Conservation (phyloP, 2,329 filamentous ascomycete species). For the Ophiostoma tasmaniense region DNA sequence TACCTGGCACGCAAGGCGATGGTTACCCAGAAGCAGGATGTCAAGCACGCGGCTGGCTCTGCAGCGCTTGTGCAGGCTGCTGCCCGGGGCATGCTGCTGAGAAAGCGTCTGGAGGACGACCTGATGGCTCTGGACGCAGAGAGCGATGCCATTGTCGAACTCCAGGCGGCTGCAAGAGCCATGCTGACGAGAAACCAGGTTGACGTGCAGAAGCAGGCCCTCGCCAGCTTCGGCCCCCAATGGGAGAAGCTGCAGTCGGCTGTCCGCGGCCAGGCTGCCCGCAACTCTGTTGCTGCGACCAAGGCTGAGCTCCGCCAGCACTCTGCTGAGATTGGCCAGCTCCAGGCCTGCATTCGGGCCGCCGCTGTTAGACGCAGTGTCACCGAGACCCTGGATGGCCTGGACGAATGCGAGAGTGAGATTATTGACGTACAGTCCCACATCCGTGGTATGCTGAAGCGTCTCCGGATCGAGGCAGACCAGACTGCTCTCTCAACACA, state of each 20-base stretch:
- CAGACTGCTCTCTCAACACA: slow-evolving; percentile 50
- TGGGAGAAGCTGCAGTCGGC: slow-evolving; percentile 44
- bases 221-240: slow-evolving; percentile 40
- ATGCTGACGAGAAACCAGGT: slow-evolving; percentile 50
- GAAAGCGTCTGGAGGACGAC: slow-evolving; percentile 48
- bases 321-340: slow-evolving; percentile 33
- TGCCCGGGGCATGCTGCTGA: slow-evolving; percentile 57
- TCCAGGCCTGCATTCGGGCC: slow-evolving; percentile 48
- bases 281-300: slow-evolving; percentile 36
- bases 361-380: slow-evolving; percentile 46
- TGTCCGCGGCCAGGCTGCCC: slow-evolving; percentile 40
- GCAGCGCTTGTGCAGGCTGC: slow-evolving; percentile 56
- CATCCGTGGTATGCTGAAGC: slow-evolving; percentile 53
- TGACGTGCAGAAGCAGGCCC: slow-evolving; percentile 40
- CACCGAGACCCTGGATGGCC: slow-evolving; percentile 37
- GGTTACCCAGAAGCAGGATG: slow-evolving; percentile 47
- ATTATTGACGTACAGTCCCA: slow-evolving; percentile 48
- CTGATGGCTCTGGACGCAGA: slow-evolving; percentile 44
- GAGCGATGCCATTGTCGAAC: slow-evolving; percentile 40
- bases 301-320: slow-evolving; percentile 42
- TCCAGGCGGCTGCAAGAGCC: slow-evolving; percentile 62
- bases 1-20: slow-evolving; percentile 54
- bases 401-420: slow-evolving; percentile 38
- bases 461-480: slow-evolving; percentile 41
- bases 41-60: slow-evolving; percentile 41